These are phyloP conservation scores for Tetrapyrgos nigripes DNA, from an alignment of 1,284 basidiomycete species.

Conservation along the genomic window DNA sequence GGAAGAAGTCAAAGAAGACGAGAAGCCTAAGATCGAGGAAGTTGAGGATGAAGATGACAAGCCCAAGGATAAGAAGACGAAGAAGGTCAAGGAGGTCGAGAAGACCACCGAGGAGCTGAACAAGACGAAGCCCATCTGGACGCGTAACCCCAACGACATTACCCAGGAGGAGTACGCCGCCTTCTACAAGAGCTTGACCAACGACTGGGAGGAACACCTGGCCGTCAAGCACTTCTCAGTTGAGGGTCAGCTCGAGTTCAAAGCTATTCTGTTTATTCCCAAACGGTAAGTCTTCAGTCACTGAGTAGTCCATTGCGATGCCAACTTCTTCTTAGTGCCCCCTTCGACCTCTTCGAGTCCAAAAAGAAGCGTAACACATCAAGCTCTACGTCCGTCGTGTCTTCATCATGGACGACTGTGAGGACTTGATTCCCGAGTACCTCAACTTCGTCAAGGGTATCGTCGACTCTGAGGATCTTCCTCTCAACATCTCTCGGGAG, in stretches of 20 bases:
- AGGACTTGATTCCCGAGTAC: slow-evolving; percentile 99
- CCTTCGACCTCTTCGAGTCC: slow-evolving; percentile 99
- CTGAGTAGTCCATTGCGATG: background rate
- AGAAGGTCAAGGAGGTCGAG: slow-evolving; percentile 94
- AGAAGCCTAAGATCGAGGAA: slow-evolving; percentile 77
- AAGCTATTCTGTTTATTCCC: slow-evolving; percentile 97
- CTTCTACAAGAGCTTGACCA: slow-evolving; percentile 99
- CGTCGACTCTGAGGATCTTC: slow-evolving; percentile 99
- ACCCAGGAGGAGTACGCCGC: slow-evolving; percentile 91
- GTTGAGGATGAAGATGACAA: slow-evolving; percentile 88
- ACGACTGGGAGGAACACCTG: slow-evolving; percentile 99
- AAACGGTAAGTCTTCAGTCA: slow-evolving; percentile 73
- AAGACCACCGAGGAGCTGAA: slow-evolving; percentile 97
- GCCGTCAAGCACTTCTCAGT: slow-evolving; percentile 99
- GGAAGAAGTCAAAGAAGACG: slow-evolving; percentile 70
- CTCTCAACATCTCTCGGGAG: slow-evolving; percentile 99
- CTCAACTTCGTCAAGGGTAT: slow-evolving; percentile 99
- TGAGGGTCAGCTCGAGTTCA: slow-evolving; percentile 99
- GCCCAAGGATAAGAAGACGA: slow-evolving; percentile 94
- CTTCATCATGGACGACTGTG: slow-evolving; percentile 99
- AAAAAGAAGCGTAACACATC: slow-evolving; percentile 99
- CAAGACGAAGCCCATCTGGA: slow-evolving; percentile 99
- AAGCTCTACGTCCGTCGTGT: slow-evolving; percentile 99
- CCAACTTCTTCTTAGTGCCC: slow-evolving; percentile 64
- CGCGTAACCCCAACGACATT: slow-evolving; percentile 96